Base-by-base conservation (phyloP, 1,139 yeast genomes). In the Yamadazyma songkhlaensis region DNA sequence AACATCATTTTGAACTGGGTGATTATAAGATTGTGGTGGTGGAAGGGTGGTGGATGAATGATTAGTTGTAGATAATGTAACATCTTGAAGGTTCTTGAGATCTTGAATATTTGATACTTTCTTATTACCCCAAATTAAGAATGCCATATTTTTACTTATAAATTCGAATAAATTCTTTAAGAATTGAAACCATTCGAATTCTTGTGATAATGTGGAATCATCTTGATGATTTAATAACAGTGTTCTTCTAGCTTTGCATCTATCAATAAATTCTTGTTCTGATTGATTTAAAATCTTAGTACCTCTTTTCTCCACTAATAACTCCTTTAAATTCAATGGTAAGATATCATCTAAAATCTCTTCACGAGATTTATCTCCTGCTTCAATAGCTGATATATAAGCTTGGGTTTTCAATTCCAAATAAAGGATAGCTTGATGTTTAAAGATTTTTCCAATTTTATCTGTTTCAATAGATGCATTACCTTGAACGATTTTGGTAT, bases 381-480 rank as follows among this genome's bases (percentile, higher is more conserved):
- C 81, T 49, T 84, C 87, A 45, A 90, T 63, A 0, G 95, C 96
- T 0, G 96, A 83, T 20, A 92, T 89, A 53, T 81, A 92, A 0
- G 96, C 96, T 60, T 92, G 98, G 0, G 98, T 92, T 56, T 92
- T 92, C 54, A 92, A 70, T 50, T 92, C 97, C 37, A 92, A 68
- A 50, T 74, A 88, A 38, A 92, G 62, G 2, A 78, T 80, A 0
- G 95, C 89, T 49, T 86, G 95, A 6, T 85, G 79, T 56, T 89
- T 89, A 43, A 87, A 65, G 32, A 92, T 66, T 48, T 86, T 82
- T 1, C 78, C 77, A 11, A 70, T 68, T 31, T 52, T 54, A 15
- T 32, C 15, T 4, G 34, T 9, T 23, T 31, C 74, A 25, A 72
- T 59, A 2, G 62, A 51, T 41, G 65, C 49, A 50, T 56, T 67